Evolutionary conservation across 257 asterid species (phyloP), one percentile per base, ranked within the genome.

Genomic region (Gentiana dahurica): DNA sequence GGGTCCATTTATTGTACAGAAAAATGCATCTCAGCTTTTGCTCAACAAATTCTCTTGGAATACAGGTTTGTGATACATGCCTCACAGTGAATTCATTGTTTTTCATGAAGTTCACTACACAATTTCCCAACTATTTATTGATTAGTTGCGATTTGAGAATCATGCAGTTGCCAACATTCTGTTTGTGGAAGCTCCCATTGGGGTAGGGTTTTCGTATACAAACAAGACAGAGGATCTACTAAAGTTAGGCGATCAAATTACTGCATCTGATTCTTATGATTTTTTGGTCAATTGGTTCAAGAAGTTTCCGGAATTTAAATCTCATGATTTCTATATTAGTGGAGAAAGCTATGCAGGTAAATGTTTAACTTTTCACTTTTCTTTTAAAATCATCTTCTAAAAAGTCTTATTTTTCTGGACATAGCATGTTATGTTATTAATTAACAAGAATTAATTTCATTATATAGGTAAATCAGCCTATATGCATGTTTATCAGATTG

Each of bases 341-440:
- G 78, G 81, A 58, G 81, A 76, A 66, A 76, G 81, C 53, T 72
- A 76, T 53, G 81, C 78, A 49, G 81, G 81, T 75, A 47, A 5
- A 3, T 50, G 5, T 15, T 15, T 0, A 15, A 15, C 24, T 15
- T 15, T 15, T 15, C 24, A 15, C 24, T 15, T 15, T 15, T 15
- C 24, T 15, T 15, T 0, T 15, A 15, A 15, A 15, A 15, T 15
- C 24, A 15, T 15, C 24, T 15, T 15, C 24, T 15, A 15, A 15
- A 15, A 15, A 15, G 24, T 15, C 24, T 15, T 15, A 15, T 15
- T 15, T 15, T 15, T 15, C 24, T 15, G 24, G 24, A 15, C 24
- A 15, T 15, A 15, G 24, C 24, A 15, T 15, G 24, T 15, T 15
- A 15, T 15, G 24, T 15, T 15, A 15, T 15, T 15, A 15, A 15